Evolutionary conservation across 225 moss, liverwort and hornwort genomes (phyloP).

Genomic region (Antitrichia curtipendula): DNA sequence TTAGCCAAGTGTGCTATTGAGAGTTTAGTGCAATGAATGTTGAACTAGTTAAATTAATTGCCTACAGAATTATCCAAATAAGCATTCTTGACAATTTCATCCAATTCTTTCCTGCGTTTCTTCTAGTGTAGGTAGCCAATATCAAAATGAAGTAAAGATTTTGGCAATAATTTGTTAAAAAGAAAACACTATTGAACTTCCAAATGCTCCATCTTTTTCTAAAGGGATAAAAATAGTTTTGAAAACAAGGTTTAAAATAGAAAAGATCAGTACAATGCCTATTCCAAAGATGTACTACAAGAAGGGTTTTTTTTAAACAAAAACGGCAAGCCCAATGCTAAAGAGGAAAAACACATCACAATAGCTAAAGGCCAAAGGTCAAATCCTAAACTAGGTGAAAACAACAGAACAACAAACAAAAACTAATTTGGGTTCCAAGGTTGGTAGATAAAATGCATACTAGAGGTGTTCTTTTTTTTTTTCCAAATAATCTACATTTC

Average conservation of each 20-base stretch:
- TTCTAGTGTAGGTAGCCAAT: neutral
- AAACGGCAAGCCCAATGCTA: accelerated
- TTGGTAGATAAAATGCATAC: neutral
- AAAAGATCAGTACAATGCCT: neutral
- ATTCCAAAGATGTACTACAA: accelerated
- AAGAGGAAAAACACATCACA: neutral
- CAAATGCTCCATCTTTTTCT: neutral
- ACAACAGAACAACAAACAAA: neutral
- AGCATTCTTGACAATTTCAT: neutral
- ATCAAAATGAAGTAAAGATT: accelerated
- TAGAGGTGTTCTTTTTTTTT: accelerated
- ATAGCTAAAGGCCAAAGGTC: accelerated
- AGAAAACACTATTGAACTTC: neutral
- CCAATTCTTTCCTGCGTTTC: accelerated
- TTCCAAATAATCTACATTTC: neutral
- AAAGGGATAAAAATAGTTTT: accelerated
- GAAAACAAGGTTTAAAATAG: neutral
- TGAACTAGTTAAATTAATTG: neutral
- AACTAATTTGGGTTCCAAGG: accelerated
- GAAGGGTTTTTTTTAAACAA: neutral
- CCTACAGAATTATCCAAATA: neutral
- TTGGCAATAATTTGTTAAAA: neutral
- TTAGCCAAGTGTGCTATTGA: neutral
- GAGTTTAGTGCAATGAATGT: too few relatives aligned
- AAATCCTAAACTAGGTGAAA: neutral